Evolutionary conservation across 1,139 yeast species (phyloP).

Genomic region (Zygotorulaspora mrakii): DNA sequence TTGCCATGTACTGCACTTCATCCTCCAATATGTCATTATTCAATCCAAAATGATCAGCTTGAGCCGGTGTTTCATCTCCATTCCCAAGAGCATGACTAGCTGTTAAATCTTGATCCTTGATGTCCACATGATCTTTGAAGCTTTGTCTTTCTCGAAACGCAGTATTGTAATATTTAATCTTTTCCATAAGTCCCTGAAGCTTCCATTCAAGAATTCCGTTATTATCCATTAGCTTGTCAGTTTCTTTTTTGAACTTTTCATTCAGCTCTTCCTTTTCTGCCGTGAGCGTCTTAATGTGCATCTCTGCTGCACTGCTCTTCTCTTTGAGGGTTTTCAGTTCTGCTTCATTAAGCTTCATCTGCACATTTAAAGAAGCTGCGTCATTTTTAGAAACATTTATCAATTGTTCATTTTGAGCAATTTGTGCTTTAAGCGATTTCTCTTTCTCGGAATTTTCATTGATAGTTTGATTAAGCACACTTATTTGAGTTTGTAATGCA

Average conservation of each 20-base stretch:
- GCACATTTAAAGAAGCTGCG: conserved; percentile 6
- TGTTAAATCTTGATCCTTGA: conserved; percentile 2
- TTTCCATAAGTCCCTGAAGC: conserved; percentile 5
- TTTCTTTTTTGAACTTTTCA: conserved; percentile 2
- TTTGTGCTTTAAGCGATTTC: conserved; percentile 8
- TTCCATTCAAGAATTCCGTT: conserved; percentile 2
- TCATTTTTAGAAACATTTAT: background rate
- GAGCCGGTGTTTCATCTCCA: background rate
- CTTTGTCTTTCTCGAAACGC: conserved; percentile 4
- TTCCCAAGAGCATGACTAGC: conserved; percentile 7
- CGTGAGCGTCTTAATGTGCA: conserved; percentile 1
- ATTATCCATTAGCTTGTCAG: conserved; percentile 4
- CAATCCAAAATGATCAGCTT: conserved; percentile 4
- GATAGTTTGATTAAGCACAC: conserved; percentile 8
- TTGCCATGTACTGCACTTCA: conserved; percentile 3
- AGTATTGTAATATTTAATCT: conserved; percentile 1
- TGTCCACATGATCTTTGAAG: conserved; percentile 4
- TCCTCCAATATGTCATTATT: conserved; percentile 5
- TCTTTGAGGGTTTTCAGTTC: conserved; percentile 1
- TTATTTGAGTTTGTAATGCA: conserved; percentile 5
- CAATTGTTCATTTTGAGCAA: background rate
- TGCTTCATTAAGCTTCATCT: background rate
- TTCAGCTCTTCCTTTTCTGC: conserved; percentile 3
- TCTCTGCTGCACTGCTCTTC: background rate
- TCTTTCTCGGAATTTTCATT: conserved; percentile 7